Conservation (phyloP, 768 basidiomycete genomes). For the Pleurotus giganteus region DNA sequence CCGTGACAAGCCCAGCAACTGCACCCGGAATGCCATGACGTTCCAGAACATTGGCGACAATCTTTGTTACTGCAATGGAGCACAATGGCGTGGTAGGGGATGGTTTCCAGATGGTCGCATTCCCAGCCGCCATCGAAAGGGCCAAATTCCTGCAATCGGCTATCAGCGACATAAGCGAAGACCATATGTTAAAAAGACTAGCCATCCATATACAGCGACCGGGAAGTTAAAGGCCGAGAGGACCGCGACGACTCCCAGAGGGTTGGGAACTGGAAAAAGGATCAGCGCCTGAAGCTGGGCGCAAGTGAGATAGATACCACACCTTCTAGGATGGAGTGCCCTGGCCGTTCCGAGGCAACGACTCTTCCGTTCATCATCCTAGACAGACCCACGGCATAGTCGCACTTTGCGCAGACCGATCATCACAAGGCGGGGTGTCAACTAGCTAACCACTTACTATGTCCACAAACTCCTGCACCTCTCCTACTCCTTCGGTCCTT, state of each 20-base stretch:
- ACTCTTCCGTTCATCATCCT: conserved; percentile 93
- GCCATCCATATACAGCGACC: conserved; percentile 91
- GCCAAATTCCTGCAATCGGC: conserved; percentile 73
- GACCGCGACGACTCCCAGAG: conserved; percentile 68
- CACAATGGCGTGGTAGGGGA: conserved; percentile 86
- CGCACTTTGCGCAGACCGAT: conserved; percentile 55
- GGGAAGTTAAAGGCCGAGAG: conserved; percentile 97
- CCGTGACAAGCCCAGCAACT: conserved; percentile 78
- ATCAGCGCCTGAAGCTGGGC: conserved; percentile 17
- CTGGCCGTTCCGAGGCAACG: conserved; percentile 84
- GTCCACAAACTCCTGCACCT: conserved; percentile 94
- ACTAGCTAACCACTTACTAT: conserved; percentile 56
- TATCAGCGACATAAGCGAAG: conserved; percentile 9
- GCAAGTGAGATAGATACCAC: conserved; percentile 12
- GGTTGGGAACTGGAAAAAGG: conserved; percentile 74
- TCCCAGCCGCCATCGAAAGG: conserved; percentile 85
- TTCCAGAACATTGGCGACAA: conserved; percentile 79
- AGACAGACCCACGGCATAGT: conserved; percentile 91
- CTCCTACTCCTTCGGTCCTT: conserved; percentile 83
- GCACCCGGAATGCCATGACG: conserved; percentile 82
- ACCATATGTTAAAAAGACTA: conserved; percentile 17
- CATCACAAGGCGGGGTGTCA: conserved; percentile 11
- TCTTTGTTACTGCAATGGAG: conserved; percentile 87
- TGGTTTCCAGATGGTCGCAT: conserved; percentile 95
- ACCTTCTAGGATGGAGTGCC: conserved; percentile 91